phyloP scores from a whole-genome alignment of 2,329 filamentous ascomycete species.

The Gliomastix tumulicola region DNA sequence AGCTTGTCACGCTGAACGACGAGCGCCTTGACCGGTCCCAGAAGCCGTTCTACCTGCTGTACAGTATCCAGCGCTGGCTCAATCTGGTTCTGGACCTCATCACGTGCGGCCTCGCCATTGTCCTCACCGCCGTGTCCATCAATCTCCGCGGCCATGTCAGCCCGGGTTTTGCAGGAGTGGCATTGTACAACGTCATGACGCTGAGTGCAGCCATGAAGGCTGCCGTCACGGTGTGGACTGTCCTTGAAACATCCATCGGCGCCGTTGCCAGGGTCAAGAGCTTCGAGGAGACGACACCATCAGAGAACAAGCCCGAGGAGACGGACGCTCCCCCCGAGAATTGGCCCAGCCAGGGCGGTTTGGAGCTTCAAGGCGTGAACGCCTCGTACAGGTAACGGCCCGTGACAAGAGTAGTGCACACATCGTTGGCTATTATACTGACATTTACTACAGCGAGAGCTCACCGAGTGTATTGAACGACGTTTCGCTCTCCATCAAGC shows the following conservation, averaged over 20 bases:
- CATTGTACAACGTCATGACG: slow-evolving; percentile 17
- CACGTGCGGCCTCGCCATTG: slow-evolving; percentile 35
- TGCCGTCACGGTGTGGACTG: slow-evolving; percentile 19
- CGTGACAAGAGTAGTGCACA: slow-evolving; percentile 46
- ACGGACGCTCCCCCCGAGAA: slow-evolving; percentile 55
- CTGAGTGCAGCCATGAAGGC: slow-evolving; percentile 12
- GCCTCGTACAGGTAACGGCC: slow-evolving; percentile 4
- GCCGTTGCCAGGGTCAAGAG: slow-evolving; percentile 15
- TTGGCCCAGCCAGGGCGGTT: slow-evolving; percentile 77
- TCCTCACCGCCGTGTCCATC: slow-evolving; percentile 37
- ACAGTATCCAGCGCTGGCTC: slow-evolving; percentile 41
- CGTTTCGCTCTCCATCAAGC: slow-evolving; percentile 14
- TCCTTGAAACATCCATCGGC: slow-evolving; percentile 19
- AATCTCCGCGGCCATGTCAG: slow-evolving; percentile 11
- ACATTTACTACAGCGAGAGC: slow-evolving; percentile 33
- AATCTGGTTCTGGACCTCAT: slow-evolving; percentile 39
- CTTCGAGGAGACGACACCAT: slow-evolving; percentile 8
- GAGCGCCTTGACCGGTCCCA: slow-evolving; percentile 32
- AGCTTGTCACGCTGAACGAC: slow-evolving; percentile 17
- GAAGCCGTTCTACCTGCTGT: slow-evolving; percentile 40
- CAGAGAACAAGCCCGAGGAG: slow-evolving; percentile 8
- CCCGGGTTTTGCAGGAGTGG: slow-evolving; percentile 19
- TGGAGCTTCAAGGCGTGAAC: slow-evolving; percentile 66
- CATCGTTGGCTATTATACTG: too few relatives aligned
- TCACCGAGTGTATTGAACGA: slow-evolving; percentile 10